phyloP scores from a whole-genome alignment of 441 rosid species.

The Hura crepitans region DNA sequence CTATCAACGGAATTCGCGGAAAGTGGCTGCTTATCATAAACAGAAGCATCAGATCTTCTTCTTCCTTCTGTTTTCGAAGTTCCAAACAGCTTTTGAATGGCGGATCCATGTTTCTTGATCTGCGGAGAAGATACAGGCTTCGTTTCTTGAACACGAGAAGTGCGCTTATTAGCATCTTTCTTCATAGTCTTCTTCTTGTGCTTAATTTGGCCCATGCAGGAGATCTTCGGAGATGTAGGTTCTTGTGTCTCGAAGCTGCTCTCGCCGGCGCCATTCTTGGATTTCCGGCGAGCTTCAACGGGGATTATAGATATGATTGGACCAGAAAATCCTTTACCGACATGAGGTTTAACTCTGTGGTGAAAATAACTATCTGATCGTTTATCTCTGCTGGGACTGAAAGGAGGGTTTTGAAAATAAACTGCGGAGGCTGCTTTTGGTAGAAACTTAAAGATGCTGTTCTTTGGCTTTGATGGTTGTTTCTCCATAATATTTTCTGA shows the following conservation, averaged over 20 bases:
- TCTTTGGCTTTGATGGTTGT: slow-evolving; percentile 31
- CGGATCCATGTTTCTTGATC: slow-evolving; percentile 27
- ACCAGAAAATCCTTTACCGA: slow-evolving; percentile 56
- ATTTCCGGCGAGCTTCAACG: slow-evolving; percentile 48
- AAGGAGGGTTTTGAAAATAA: slow-evolving; percentile 49
- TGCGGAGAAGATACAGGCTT: slow-evolving; percentile 13
- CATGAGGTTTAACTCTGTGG: slow-evolving; percentile 28
- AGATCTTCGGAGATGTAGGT: slow-evolving; percentile 84
- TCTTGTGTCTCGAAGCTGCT: slow-evolving; percentile 38
- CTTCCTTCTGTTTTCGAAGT: not conserved
- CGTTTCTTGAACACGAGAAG: slow-evolving; percentile 16
- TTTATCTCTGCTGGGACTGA: slow-evolving; percentile 60
- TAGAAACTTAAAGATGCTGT: slow-evolving; percentile 53
- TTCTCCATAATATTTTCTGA: slow-evolving; percentile 37
- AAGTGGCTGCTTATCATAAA: slow-evolving; percentile 13
- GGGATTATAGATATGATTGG: slow-evolving; percentile 59
- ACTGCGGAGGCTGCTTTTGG: slow-evolving; percentile 57
- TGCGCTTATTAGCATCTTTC: not conserved
- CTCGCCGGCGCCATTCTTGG: slow-evolving; percentile 23
- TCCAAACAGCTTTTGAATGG: slow-evolving; percentile 38
- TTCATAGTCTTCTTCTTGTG: slow-evolving; percentile 38
- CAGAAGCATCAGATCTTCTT: slow-evolving; percentile 29
- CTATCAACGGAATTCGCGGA: slow-evolving; percentile 22
- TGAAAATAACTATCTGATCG: slow-evolving; percentile 27
- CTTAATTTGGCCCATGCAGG: slow-evolving; percentile 92